Base-by-base conservation (phyloP, 768 basidiomycete genomes). In the Dictyophora rubrovolvata region DNA sequence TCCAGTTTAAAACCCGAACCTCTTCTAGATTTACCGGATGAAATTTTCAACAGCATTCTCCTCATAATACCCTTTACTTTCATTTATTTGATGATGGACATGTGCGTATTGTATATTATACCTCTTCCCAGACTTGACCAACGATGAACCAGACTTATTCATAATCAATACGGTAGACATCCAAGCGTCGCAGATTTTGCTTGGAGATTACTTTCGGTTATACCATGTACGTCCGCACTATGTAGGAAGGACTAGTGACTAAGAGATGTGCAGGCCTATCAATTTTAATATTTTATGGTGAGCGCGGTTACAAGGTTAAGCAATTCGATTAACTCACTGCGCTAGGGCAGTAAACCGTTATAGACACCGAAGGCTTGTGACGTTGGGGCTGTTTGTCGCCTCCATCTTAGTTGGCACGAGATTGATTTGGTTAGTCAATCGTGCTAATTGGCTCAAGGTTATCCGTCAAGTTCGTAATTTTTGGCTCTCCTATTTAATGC, bases 21-120 rank as follows among this genome's bases (percentile, higher is more conserved):
- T 21, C 64, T 70, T 23, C 60, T 72, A 9, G 70, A 61, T 28
- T 70, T 86, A 3, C 75, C 74, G 7, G 85, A 87, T 61, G 89
- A 91, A 72, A 75, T 90, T 42, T 83, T 90, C 69, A 78, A 83
- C 62, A 74, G 86, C 10, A 63, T 79, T 17, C 69, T 86, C 18
- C 71, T 86, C 55, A 79, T 90, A 57, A 83, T 87, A 35, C 90
- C 90, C 0, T 81, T 87, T 65, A 81, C 81, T 2, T 91, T 84
- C 66, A 72, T 91, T 53, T 74, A 91, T 42, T 65, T 91, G 16
- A 72, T 90, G 74, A 89, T 93, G 87, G 85, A 90, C 67, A 87
- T 92, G 90, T 93, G 67, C 65, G 87, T 73, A 23, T 35, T 14
- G 17, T 58, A 21, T 17, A 9, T 50, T 62, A 21, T 56, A 46